A percentile compares a stretch with the other conserved stretches of the same genome.
Evolutionary conservation across 2,329 filamentous ascomycete species (phyloP).

Genomic region (Beauveria sp.): DNA sequence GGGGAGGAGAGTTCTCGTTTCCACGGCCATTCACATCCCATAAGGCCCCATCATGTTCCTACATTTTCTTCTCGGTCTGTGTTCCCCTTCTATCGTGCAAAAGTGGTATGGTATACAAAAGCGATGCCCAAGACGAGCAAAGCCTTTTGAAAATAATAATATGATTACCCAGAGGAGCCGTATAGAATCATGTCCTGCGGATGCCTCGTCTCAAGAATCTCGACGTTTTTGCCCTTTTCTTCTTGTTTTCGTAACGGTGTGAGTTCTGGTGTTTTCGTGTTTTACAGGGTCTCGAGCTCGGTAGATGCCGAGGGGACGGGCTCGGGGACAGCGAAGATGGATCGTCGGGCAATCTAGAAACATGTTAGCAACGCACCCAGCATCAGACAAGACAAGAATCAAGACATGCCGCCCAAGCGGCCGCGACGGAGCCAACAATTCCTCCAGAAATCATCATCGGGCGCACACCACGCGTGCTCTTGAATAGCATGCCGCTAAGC

Average conservation of each 20-base stretch:
- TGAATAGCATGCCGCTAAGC: constrained; percentile 89
- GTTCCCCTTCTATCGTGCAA: constrained; percentile 2
- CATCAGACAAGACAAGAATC: constrained; percentile 7
- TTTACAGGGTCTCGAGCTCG: constrained; percentile 13
- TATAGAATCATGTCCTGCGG: neutral
- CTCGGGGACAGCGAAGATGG: constrained; percentile 34
- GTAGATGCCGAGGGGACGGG: constrained; percentile 15
- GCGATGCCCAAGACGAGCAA: neutral
- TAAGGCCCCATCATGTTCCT: neutral
- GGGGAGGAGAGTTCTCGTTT: constrained; percentile 45
- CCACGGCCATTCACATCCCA: neutral
- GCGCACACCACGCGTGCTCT: constrained; percentile 82
- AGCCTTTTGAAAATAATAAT: neutral
- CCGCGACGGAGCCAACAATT: constrained; percentile 79
- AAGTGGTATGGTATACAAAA: constrained; percentile 8
- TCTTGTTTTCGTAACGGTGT: neutral
- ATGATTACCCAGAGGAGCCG: neutral
- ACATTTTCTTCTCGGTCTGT: neutral
- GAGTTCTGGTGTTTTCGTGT: neutral
- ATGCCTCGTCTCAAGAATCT: neutral
- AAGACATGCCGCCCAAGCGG: constrained; percentile 77
- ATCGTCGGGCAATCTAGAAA: constrained; percentile 30
- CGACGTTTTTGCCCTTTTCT: neutral
- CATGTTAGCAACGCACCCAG: neutral
- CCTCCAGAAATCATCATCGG: constrained; percentile 93